Conservation (phyloP, 768 basidiomycete species). For the Candolleomyces aberdarensis region DNA sequence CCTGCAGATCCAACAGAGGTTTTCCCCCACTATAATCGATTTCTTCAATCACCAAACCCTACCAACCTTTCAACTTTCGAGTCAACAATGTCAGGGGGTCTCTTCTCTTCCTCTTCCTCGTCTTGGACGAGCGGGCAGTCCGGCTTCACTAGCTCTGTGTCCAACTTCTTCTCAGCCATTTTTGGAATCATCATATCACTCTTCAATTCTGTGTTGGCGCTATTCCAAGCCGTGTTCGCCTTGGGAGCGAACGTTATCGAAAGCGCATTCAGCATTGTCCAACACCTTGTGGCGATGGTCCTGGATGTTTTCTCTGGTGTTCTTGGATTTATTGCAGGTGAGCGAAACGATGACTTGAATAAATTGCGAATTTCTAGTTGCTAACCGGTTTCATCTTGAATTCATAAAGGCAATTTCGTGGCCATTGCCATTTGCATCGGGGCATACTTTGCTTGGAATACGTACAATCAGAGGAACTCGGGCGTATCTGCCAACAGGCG, state of each 20-base stretch:
- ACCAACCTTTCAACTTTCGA: background rate
- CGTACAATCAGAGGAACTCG: slow-evolving; percentile 2
- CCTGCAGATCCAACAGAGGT: too few relatives aligned
- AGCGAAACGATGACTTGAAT: too few relatives aligned
- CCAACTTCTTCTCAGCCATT: slow-evolving; percentile 24
- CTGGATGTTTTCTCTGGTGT: slow-evolving; percentile 22
- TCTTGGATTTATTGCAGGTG: slow-evolving; percentile 29
- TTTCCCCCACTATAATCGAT: background rate
- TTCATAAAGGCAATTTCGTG: slow-evolving; percentile 1
- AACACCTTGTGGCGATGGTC: slow-evolving; percentile 19
- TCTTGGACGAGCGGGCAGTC: background rate
- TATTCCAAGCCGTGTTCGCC: slow-evolving; percentile 28
- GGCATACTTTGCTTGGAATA: slow-evolving; percentile 5
- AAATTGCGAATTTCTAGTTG: background rate
- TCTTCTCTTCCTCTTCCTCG: slow-evolving; percentile 1
- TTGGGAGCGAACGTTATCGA: slow-evolving; percentile 22
- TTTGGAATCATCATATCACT: slow-evolving; percentile 20
- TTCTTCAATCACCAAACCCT: background rate
- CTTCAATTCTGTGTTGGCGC: slow-evolving; percentile 27
- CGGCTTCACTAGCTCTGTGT: slow-evolving; percentile 14
- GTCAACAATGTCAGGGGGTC: background rate
- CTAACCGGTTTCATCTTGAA: background rate
- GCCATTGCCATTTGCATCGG: slow-evolving; percentile 6
- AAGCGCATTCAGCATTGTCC: slow-evolving; percentile 17
- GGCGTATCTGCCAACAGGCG: background rate